phyloP scores from a whole-genome alignment of 768 basidiomycete genomes.

The Tylopilus plumbeoviolaceoides region DNA sequence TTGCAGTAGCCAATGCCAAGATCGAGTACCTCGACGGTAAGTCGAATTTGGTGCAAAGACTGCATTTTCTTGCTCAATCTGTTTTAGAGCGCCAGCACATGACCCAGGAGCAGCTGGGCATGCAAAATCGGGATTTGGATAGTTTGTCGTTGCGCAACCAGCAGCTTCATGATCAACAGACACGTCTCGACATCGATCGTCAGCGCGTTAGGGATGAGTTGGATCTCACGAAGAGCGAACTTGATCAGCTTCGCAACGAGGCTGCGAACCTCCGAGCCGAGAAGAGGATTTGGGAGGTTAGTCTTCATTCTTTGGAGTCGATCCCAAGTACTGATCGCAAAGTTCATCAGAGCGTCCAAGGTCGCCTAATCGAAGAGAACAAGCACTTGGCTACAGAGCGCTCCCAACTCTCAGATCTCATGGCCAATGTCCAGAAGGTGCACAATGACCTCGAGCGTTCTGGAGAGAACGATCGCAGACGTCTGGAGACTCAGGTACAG shows the following conservation, averaged over 20 bases:
- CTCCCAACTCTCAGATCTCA: conserved; percentile 80
- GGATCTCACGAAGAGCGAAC: conserved; percentile 49
- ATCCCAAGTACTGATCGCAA: conserved; percentile 1
- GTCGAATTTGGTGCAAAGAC: conserved; percentile 15
- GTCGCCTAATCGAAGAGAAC: conserved; percentile 82
- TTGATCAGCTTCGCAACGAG: conserved; percentile 82
- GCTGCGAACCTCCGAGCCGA: conserved; percentile 86
- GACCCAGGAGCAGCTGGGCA: conserved; percentile 61
- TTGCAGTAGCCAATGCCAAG: conserved; percentile 84
- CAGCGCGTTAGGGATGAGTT: conserved; percentile 67
- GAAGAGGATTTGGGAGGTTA: conserved; percentile 90
- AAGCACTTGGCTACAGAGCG: conserved; percentile 74
- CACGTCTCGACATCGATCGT: conserved; percentile 71
- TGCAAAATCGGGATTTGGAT: conserved; percentile 63
- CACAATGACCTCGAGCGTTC: conserved; percentile 83
- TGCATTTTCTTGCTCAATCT: neutral
- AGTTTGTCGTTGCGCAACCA: conserved; percentile 65
- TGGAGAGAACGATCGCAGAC: conserved; percentile 75
- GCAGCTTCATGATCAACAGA: conserved; percentile 69
- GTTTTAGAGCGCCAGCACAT: conserved; percentile 62
- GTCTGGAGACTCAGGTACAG: conserved; percentile 76
- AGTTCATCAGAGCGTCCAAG: conserved; percentile 63
- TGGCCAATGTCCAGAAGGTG: conserved; percentile 88
- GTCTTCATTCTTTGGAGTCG: conserved; percentile 13
- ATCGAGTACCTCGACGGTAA: conserved; percentile 72